phyloP scores from a whole-genome alignment of 2,329 filamentous ascomycete species.

The Pseudocercospora crystallina region DNA sequence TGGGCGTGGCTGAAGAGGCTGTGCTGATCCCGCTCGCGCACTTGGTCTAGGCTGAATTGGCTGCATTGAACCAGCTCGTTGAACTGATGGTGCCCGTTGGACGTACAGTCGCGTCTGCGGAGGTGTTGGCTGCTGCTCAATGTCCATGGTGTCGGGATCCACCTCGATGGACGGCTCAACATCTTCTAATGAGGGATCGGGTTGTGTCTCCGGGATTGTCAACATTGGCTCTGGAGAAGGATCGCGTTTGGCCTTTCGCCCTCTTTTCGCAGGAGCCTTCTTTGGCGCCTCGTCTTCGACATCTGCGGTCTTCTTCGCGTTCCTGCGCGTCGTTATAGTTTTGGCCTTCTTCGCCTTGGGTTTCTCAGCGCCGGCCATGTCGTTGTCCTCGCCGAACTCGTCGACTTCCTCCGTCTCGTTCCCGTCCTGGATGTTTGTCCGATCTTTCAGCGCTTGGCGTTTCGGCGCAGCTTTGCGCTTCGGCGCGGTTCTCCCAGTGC shows the following conservation, averaged over 20 bases:
- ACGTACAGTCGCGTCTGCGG: constrained; percentile 21
- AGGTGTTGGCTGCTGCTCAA: constrained; percentile 28
- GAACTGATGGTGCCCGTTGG: constrained; percentile 32
- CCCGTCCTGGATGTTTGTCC: constrained; percentile 36
- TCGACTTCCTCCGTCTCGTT: constrained; percentile 44
- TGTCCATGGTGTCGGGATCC: constrained; percentile 35
- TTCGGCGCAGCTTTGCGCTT: constrained; percentile 42
- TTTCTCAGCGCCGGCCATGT: constrained; percentile 30
- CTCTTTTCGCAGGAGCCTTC: constrained; percentile 22
- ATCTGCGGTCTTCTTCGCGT: constrained; percentile 6
- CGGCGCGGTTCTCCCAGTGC: constrained; percentile 33
- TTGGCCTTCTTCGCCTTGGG: constrained; percentile 34
- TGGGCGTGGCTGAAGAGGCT: constrained; percentile 22
- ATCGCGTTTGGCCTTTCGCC: constrained; percentile 32
- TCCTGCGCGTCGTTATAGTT: constrained; percentile 29
- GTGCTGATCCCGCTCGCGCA: constrained; percentile 31
- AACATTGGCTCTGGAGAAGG: constrained; percentile 36
- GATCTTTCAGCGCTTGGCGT: constrained; percentile 45
- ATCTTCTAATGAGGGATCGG: constrained; percentile 40
- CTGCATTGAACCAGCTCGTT: constrained; percentile 13
- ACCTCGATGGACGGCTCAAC: constrained; percentile 39
- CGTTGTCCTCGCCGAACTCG: constrained; percentile 42
- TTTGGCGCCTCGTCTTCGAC: constrained; percentile 21
- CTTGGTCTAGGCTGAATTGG: constrained; percentile 27
- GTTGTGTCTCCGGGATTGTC: constrained; percentile 49